Evolutionary conservation across 805 yeast genomes (phyloP).

Genomic region (Sugiyamaella chiloensis): DNA sequence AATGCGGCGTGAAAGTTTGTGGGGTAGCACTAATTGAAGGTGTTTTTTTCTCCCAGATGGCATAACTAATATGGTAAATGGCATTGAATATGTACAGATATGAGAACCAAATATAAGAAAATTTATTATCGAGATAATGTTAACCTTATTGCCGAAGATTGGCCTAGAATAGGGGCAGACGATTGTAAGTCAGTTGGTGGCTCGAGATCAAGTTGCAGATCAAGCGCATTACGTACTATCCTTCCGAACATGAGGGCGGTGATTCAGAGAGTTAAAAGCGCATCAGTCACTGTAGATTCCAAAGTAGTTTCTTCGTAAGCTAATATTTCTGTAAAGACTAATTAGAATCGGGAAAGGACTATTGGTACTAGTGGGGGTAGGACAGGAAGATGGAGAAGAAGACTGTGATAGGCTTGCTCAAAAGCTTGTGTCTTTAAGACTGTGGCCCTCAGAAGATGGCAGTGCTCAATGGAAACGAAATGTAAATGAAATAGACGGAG

Average conservation of each 20-base stretch:
- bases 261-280: slow-evolving; percentile 82
- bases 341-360: slow-evolving; percentile 65
- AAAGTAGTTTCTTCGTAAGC: slow-evolving; percentile 60
- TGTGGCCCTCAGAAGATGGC: slow-evolving; percentile 71
- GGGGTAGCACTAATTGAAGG: too few relatives aligned
- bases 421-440: slow-evolving; percentile 60
- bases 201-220: too few relatives aligned
- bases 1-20: too few relatives aligned
- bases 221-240: too few relatives aligned
- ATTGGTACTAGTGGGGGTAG: slow-evolving; percentile 79
- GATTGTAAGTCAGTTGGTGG: too few relatives aligned
- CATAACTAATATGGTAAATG: too few relatives aligned
- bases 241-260: slow-evolving; percentile 69
- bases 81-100: too few relatives aligned
- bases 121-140: too few relatives aligned
- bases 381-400: slow-evolving; percentile 68
- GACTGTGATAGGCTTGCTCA: slow-evolving; percentile 69
- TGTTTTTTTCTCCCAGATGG: too few relatives aligned
- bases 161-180: too few relatives aligned
- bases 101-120: too few relatives aligned
- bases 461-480: slow-evolving; percentile 71
- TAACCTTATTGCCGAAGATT: too few relatives aligned
- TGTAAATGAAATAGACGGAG: slow-evolving; percentile 62
- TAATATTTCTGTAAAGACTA: not conserved
- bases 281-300: slow-evolving; percentile 82